Evolutionary conservation across 2,329 filamentous ascomycete genomes (phyloP).

Genomic region (Stachybotrys echinatus): DNA sequence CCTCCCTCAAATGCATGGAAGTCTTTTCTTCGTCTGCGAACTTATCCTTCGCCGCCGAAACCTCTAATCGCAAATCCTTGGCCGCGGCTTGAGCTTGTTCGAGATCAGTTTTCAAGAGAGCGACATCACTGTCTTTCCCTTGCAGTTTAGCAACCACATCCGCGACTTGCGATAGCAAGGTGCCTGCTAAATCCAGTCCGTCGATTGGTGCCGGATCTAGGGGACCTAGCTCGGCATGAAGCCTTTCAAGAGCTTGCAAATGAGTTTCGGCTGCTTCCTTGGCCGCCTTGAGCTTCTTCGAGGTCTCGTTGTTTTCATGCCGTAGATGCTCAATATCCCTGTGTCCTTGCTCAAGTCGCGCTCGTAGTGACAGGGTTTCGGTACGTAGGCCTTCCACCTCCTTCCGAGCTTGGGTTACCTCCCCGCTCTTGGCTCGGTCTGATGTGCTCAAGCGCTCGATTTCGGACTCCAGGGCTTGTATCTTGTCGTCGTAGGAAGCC

Average conservation of each 20-base stretch:
- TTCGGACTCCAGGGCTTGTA: slow-evolving; percentile 65
- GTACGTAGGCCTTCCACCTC: slow-evolving; percentile 59
- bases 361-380: slow-evolving; percentile 53
- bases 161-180: slow-evolving; percentile 51
- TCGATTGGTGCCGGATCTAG: slow-evolving; percentile 50
- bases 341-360: slow-evolving; percentile 54
- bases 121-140: slow-evolving; percentile 53
- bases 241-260: slow-evolving; percentile 48
- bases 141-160: slow-evolving; percentile 56
- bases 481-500: slow-evolving; percentile 60
- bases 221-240: slow-evolving; percentile 54
- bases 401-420: slow-evolving; percentile 52
- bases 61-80: slow-evolving; percentile 51
- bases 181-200: slow-evolving; percentile 51
- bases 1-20: slow-evolving; percentile 47
- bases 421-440: slow-evolving; percentile 38
- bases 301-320: slow-evolving; percentile 47
- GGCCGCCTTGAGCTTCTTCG: slow-evolving; percentile 43
- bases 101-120: slow-evolving; percentile 58
- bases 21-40: slow-evolving; percentile 47
- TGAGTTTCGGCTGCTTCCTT: slow-evolving; percentile 49
- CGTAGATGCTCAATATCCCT: slow-evolving; percentile 49
- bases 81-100: slow-evolving; percentile 52
- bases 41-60: slow-evolving; percentile 47
- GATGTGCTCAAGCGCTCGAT: slow-evolving; percentile 59